Base-by-base conservation (phyloP, 495 filamentous ascomycete species). In the Podospora pseudoanserina region DNA sequence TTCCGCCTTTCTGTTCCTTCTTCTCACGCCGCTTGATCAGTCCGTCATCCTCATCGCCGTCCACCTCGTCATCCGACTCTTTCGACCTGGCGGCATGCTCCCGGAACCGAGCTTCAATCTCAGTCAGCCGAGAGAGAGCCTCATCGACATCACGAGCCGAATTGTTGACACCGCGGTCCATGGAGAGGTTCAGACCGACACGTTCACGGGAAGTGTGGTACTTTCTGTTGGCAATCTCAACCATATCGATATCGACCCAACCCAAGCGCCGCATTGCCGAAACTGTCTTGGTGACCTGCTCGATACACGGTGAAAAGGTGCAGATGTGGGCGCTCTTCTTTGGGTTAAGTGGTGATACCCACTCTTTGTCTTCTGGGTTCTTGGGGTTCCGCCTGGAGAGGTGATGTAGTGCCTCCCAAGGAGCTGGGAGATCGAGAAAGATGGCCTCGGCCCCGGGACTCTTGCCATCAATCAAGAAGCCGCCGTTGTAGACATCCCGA, bases 231-330 rank as follows among this genome's bases (percentile, higher is more conserved):
- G 86, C 81, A 13, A 98, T 83, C 78, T 97, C 94, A 4, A 93
- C 89, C 93, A 97, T 97, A 56, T 89, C 86, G 72, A 98, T 93
- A 57, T 92, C 87, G n/a, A 94, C 82, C 96, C 95, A 99, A 66
- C 90, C 91, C 3, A 91, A 80, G 32, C 88, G 83, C 55, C 93
- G 90, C 74, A 99, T 85, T 1, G 85, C 82, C 56, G 90, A 87
- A 63, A 97, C 87, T 0, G 96, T 97, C 53, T 87, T 85, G 34
- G 90, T 90, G 9, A 94, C 94, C 78, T 99, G 95, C 79, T 99
- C 95, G 72, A 99, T 93, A 77, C 95, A 99, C 0, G 95, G 95
- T 7, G 90, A 93, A 81, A 99, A 99, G 2, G 94, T 94, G 79
- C 95, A 99, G 68, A 99, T 81, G 68, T 92, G 84, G 20, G 87